Base-by-base conservation (phyloP, 768 basidiomycete genomes). In the Suillus plorans region DNA sequence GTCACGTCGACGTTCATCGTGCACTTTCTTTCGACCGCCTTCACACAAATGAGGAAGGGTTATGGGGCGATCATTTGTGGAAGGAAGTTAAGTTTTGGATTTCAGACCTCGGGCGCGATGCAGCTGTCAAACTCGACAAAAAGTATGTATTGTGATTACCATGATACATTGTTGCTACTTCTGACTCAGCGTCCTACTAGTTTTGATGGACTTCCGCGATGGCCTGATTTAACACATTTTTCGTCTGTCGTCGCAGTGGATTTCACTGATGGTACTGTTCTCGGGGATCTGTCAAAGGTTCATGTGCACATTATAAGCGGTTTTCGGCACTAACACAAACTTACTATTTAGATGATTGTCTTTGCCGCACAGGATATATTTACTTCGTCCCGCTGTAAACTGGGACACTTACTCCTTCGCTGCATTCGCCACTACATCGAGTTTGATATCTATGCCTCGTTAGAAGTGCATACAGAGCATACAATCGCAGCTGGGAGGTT, bases 271-370 rank as follows among this genome's bases (percentile, higher is more conserved):
- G 76, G 73, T 4, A 62, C 66, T 9, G 80, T 80, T 64, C 73
- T 70, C 52, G 76, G 76, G 59, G 77, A 80, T 64, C 69, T 80
- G 13, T 69, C 71, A 16, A 80, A 77, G 72, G 79, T 79, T 64
- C 39, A 25, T 47, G 0, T 34, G 49, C 25, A 31, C 61, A 13
- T n/a, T 62, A 9, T 25, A 41, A 9, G 20, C 14, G 22, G 25
- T 25, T 49, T 49, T 13, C 0, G 22, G 25, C 25, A 25, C 25
- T 25, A 25, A 25, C 25, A 25, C 25, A 25, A 25, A 25, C 25
- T 25, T 25, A 25, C 25, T 25, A 25, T 25, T 25, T 25, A 25
- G 25, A 25, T 25, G 25, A 25, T 25, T 25, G 25, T 25, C 25
- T 25, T 25, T 25, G 25, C 25, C 25, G 25, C 25, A 25, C 25